Percentiles rank a stretch among this genome's conserved stretches.
Evolutionary conservation across 1,139 yeast species (phyloP).

Genomic region (Sugiyamaella novakii): DNA sequence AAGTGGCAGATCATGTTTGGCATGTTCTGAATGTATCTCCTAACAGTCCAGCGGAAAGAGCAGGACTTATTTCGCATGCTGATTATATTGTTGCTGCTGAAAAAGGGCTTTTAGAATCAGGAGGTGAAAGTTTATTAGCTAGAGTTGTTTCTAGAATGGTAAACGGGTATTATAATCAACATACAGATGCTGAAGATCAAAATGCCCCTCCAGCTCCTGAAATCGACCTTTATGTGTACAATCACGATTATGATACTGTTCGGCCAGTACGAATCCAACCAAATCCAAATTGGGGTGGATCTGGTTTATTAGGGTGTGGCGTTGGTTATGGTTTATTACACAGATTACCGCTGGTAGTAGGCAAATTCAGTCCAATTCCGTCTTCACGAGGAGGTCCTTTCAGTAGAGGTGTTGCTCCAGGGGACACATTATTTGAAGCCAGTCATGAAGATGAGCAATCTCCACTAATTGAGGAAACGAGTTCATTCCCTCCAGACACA

Average conservation of each 20-base stretch:
- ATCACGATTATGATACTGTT: conserved; percentile 79
- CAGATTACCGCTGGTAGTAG: conserved; percentile 71
- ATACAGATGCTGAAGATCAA: conserved; percentile 23
- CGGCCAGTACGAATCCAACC: conserved; percentile 85
- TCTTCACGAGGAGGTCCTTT: conserved; percentile 19
- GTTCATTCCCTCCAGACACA: neutral
- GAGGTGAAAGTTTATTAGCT: conserved; percentile 82
- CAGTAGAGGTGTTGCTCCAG: conserved; percentile 34
- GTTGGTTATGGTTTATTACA: conserved; percentile 92
- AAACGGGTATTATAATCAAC: conserved; percentile 29
- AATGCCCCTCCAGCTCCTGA: conserved; percentile 34
- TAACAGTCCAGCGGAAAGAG: conserved; percentile 81
- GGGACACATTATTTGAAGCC: conserved; percentile 41
- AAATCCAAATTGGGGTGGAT: conserved; percentile 59
- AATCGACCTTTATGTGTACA: conserved; percentile 73
- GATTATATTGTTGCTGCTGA: conserved; percentile 93
- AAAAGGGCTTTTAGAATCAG: conserved; percentile 74
- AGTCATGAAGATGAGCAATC: conserved; percentile 26
- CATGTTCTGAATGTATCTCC: conserved; percentile 75
- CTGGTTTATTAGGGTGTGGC: conserved; percentile 87
- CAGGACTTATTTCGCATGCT: conserved; percentile 81
- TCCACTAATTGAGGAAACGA: conserved; percentile 3
- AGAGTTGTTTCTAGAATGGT: conserved; percentile 52
- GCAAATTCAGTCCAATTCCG: conserved; percentile 43
- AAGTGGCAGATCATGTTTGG: conserved; percentile 83